Evolutionary conservation across 257 asterid species (phyloP), one percentile per base, ranked within the genome.

Genomic region (Solanum chmielewskii): DNA sequence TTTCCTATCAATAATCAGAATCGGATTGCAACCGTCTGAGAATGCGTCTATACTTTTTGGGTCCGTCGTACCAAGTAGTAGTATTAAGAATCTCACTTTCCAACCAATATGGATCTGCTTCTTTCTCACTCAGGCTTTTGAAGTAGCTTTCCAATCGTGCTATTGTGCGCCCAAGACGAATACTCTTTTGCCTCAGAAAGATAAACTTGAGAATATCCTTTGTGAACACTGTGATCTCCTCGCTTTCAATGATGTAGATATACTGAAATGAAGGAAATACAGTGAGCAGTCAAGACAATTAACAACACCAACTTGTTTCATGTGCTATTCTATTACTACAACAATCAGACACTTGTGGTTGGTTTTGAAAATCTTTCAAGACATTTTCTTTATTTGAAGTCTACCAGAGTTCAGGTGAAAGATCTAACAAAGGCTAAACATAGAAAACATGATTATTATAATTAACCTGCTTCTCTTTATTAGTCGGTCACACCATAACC

Each of bases 191-290:
- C 69, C 95, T 84, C 68, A 87, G 90, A 84, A 95, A 93, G 64
- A 96, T 37, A 62, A 87, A 92, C 92, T 75, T 93, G 84, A 94
- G 84, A 2, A 88, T 85, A 91, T 96, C 99, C 88, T 86, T 93
- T 31, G 86, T 85, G 25, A 93, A 81, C 33, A 88, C 91, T 8
- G 45, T 90, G 23, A 94, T 91, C 90, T 95, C 94, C 92, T 93
- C 95, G 4, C 95, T 95, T 29, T 91, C 92, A 37, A 96, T 86
- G 83, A 96, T 95, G 91, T 89, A 92, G 41, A 90, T 89, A 89
- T 96, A 95, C 99, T 96, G 96, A 64, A 92, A 90, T n/a, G 1
- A 59, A 88, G 81, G 45, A 59, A 73, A 37, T 35, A 37, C 27
- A 73, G 81, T 8, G 49, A 73, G 44, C 27, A 84, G 59, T 37